Percentiles rank a stretch among this genome's conserved stretches.
Evolutionary conservation across 306 rosid species (phyloP).

Genomic region (Argentina anserina): DNA sequence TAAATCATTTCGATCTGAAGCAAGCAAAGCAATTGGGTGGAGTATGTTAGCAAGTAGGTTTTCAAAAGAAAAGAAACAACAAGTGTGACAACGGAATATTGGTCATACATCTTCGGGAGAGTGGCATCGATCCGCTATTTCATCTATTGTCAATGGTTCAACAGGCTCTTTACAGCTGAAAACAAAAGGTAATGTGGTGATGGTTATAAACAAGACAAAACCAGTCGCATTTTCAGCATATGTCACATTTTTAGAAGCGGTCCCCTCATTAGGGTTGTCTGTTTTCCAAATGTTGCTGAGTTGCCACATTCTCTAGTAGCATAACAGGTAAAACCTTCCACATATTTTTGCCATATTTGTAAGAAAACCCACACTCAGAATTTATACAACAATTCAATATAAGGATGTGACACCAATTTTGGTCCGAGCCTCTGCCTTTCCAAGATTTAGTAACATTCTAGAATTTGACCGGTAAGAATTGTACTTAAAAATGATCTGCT

Average conservation of each 20-base stretch:
- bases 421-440: neutral
- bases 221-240: neutral
- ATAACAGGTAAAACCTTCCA: neutral
- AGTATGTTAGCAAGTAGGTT: conserved; percentile 17
- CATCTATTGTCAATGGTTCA: conserved; percentile 53
- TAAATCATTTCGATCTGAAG: conserved; percentile 81
- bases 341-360: conserved; percentile 9
- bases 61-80: neutral
- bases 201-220: neutral
- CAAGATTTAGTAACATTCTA: neutral
- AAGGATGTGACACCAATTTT: neutral
- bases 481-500: neutral
- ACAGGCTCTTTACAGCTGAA: conserved; percentile 62
- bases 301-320: neutral
- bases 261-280: conserved; percentile 5
- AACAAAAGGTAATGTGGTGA: conserved; percentile 19
- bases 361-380: neutral
- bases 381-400: neutral
- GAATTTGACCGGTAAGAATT: neutral
- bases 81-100: neutral
- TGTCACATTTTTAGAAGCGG: conserved; percentile 5
- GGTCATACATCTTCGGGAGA: conserved; percentile 65
- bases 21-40: neutral
- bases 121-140: conserved; percentile 63
- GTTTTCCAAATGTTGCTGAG: conserved; percentile 1